Evolutionary conservation across 345 rosid genomes (phyloP).

Genomic region (Cardamine chenopodiifolia): DNA sequence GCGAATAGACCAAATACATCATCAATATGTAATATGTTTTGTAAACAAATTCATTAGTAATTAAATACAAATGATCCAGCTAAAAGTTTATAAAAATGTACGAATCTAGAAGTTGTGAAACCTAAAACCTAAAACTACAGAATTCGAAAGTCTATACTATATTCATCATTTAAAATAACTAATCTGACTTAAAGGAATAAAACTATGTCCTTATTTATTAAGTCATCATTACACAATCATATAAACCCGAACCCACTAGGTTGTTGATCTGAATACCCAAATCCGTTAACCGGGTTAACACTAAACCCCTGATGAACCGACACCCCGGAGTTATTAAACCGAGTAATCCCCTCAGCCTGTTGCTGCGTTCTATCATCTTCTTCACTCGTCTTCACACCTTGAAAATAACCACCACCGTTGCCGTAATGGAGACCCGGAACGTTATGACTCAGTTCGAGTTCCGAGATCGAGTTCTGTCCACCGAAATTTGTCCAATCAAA

Average conservation of each 20-base stretch:
- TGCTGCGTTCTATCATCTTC: constrained; percentile 63
- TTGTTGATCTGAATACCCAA: constrained; percentile 43
- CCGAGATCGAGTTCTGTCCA: constrained; percentile 47
- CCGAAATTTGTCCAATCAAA: constrained; percentile 71
- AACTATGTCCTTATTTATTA: neutral
- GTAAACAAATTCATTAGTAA: neutral
- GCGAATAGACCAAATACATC: neutral
- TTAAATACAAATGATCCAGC: constrained; percentile 14
- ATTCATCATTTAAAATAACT: neutral
- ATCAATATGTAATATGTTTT: neutral
- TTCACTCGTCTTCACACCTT: constrained; percentile 49
- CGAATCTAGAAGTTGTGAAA: constrained; percentile 25
- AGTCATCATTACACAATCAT: constrained; percentile 35
- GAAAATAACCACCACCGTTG: constrained; percentile 34
- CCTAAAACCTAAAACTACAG: constrained; percentile 33
- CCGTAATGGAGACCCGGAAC: constrained; percentile 32
- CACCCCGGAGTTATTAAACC: constrained; percentile 30
- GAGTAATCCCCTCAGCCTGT: constrained; percentile 30
- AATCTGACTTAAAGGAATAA: constrained; percentile 22
- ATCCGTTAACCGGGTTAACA: constrained; percentile 39
- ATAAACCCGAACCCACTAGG: constrained; percentile 42
- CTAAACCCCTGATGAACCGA: constrained; percentile 31
- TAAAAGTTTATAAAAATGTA: constrained; percentile 30
- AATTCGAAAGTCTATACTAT: constrained; percentile 16
- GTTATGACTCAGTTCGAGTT: constrained; percentile 46